A percentile compares a stretch with the other conserved stretches of the same genome.
Conservation (phyloP, 305 asterid genomes). For the Fraxinus albicans region DNA sequence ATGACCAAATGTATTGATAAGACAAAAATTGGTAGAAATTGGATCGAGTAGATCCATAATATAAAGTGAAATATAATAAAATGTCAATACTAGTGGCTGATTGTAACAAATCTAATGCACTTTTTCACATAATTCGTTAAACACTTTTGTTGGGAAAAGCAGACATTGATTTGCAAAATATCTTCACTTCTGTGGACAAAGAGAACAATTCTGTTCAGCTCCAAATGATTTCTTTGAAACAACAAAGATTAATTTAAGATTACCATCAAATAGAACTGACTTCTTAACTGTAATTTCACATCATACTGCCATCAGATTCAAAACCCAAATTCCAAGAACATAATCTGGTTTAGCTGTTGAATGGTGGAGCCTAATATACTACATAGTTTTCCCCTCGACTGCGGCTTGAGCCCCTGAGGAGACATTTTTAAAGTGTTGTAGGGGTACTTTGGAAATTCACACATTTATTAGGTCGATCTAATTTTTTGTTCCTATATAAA, state of each 20-base stretch:
- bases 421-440: neutral
- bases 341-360: neutral
- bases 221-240: neutral
- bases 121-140: neutral
- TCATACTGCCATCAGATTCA: neutral
- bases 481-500: no score
- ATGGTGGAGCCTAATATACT: neutral
- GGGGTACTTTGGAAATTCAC: neutral
- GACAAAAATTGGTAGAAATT: neutral
- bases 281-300: neutral
- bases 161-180: neutral
- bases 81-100: neutral
- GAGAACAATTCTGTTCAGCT: neutral
- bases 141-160: neutral
- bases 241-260: neutral
- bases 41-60: neutral
- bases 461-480: neutral
- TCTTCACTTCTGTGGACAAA: neutral
- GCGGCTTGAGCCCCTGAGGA: neutral
- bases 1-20: neutral
- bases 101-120: neutral
- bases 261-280: neutral
- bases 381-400: neutral
- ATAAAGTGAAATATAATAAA: neutral
- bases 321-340: neutral